Conservation (phyloP, 352 stramenopile genomes). For the Phytophthora idaei region DNA sequence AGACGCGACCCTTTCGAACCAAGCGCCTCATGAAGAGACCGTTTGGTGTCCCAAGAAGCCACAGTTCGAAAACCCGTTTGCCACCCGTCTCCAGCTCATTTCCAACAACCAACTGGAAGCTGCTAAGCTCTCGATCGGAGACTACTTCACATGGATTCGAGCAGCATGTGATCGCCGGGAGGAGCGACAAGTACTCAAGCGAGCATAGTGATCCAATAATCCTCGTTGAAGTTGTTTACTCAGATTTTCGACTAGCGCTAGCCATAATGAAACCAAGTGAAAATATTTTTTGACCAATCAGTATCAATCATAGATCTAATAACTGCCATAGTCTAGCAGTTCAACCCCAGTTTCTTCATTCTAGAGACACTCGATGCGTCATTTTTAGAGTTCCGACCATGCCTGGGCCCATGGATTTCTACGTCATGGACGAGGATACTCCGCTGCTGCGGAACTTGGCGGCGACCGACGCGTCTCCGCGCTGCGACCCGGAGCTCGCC, state of each 20-base stretch:
- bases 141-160: constrained; percentile 25
- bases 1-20: constrained; percentile 5
- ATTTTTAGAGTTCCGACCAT: constrained; percentile 8
- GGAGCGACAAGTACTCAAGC: constrained; percentile 13
- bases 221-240: constrained; percentile 16
- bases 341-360: neutral
- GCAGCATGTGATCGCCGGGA: constrained; percentile 5
- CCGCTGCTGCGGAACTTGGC: constrained; percentile 30
- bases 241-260: constrained; percentile 12
- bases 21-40: neutral
- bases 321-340: constrained; percentile 6
- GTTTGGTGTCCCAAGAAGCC: constrained; percentile 14
- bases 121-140: constrained; percentile 7
- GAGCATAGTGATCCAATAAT: neutral
- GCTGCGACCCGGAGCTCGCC: constrained; percentile 20
- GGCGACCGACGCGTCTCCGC: constrained; percentile 21
- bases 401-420: constrained; percentile 32
- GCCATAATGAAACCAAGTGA: constrained; percentile 15
- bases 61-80: constrained; percentile 17
- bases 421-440: constrained; percentile 40
- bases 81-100: constrained; percentile 21
- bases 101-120: constrained; percentile 4
- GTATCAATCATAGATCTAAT: neutral
- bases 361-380: constrained; percentile 9
- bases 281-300: constrained; percentile 29